Percentiles rank a stretch among this genome's conserved stretches.
Conservation (phyloP, 441 rosid species). For the Daphne laureola region DNA sequence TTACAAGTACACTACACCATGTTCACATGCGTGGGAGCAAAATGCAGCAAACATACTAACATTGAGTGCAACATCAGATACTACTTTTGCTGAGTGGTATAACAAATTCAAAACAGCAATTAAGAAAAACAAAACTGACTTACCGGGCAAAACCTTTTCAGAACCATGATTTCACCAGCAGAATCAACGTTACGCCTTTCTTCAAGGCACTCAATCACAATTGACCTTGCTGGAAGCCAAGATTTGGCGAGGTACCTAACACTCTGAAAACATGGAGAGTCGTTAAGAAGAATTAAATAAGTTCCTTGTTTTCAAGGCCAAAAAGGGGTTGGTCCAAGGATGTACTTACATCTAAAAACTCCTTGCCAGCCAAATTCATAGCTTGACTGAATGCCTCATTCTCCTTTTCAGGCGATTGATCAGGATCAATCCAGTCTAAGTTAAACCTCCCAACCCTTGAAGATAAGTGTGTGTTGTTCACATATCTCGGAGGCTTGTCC, state of each 20-base stretch:
- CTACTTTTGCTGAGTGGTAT: neutral
- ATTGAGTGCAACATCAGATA: neutral
- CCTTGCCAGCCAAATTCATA: slow-evolving; percentile 75
- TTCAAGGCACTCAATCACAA: slow-evolving; percentile 63
- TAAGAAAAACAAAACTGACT: slow-evolving; percentile 20
- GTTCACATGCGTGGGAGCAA: no score
- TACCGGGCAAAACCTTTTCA: slow-evolving; percentile 73
- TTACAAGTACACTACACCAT: no score
- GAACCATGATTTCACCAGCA: slow-evolving; percentile 79
- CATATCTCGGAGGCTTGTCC: slow-evolving; percentile 78
- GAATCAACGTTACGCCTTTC: slow-evolving; percentile 54
- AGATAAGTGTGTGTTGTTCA: slow-evolving; percentile 78
- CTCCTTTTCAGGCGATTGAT: slow-evolving; percentile 88
- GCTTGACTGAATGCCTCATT: slow-evolving; percentile 74
- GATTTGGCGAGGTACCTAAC: slow-evolving; percentile 66
- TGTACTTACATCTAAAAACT: slow-evolving; percentile 67
- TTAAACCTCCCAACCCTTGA: slow-evolving; percentile 81
- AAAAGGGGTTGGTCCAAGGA: no score
- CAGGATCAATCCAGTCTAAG: slow-evolving; percentile 87
- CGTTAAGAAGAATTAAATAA: neutral
- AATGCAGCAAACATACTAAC: no score
- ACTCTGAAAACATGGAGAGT: slow-evolving; percentile 32
- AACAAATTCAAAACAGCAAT: neutral
- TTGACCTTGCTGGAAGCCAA: slow-evolving; percentile 84
- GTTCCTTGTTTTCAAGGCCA: no score